Percentiles rank a stretch among this genome's conserved stretches.
phyloP scores from a whole-genome alignment of 2,329 filamentous ascomycete species.

The Alternaria dauci region DNA sequence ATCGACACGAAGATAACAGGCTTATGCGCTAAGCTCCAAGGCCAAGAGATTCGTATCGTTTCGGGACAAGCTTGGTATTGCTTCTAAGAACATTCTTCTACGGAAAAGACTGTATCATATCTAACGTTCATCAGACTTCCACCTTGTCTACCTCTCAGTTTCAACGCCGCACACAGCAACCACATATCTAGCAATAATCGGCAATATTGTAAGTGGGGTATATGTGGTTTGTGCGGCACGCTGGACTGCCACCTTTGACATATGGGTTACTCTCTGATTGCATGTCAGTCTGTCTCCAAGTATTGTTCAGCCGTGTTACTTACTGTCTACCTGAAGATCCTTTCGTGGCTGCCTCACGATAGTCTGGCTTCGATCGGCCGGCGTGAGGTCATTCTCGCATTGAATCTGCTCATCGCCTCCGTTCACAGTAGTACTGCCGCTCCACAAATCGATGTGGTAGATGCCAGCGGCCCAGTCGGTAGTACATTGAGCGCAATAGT shows the following conservation, averaged over 20 bases:
- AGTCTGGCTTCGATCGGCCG: constrained; percentile 19
- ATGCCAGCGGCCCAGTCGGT: constrained; percentile 28
- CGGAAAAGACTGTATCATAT: background rate
- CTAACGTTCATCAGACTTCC: background rate
- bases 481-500: constrained; percentile 46
- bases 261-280: constrained; percentile 14
- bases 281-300: background rate
- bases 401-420: constrained; percentile 32
- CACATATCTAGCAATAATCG: constrained; percentile 18
- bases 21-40: background rate
- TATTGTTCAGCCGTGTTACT: background rate
- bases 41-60: background rate
- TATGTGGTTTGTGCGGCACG: constrained; percentile 12
- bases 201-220: constrained; percentile 19
- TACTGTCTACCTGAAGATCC: constrained; percentile 17
- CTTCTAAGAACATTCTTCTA: background rate
- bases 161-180: background rate
- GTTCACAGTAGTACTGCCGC: constrained; percentile 22
- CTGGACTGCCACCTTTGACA: constrained; percentile 15
- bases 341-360: constrained; percentile 21
- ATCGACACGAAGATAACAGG: background rate
- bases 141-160: background rate
- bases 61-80: background rate
- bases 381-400: constrained; percentile 36
- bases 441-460: constrained; percentile 33